Base-by-base conservation (phyloP, 2,329 filamentous ascomycete genomes). In the Ophiosphaerella narmari region DNA sequence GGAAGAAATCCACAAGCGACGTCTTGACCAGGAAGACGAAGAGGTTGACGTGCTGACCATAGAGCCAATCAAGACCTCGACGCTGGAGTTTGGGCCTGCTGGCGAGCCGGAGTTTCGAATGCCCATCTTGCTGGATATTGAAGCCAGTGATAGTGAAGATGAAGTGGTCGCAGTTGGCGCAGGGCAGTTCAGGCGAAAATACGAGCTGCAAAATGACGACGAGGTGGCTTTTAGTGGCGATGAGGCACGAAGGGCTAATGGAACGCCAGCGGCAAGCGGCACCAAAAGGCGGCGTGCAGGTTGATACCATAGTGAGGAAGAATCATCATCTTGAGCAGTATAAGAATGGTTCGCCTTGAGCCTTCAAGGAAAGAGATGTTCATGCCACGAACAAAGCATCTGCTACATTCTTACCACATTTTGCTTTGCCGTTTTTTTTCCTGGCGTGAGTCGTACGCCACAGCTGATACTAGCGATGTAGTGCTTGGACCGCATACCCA, bases 91-190 rank as follows among this genome's bases (percentile, higher is more conserved):
- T 33, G 82, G 53, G 7, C 50, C 55, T 5, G 33, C 48, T 75
- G 61, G 60, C 24, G 61, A 80, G 39, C 75, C 80, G 6, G 79
- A 81, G n/a, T 97, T 97, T 70, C 83, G 85, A 50, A 95, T 99
- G 87, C 95, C 94, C 0, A 90, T 99, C 3, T 75, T 97, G n/a
- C 84, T 96, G 56, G 90, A 96, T 68, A 84, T 97, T 39, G 91
- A 91, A 40, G 91, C 96, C 65, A 96, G 90, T 62, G 94, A 97
- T 67, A 96, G 90, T 67, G 94, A 97, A 67, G 94, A 99, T 64
- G 95, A 99, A 67, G 82, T 87, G 42, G 76, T 87, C 32, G 80
- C 83, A 32, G 78, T 87, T 45, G 85, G 85, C 0, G 81, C 84
- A 1, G 93, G 93, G 9, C 96, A 94, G 39, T 93, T 96, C 81